Evolutionary conservation across 495 filamentous ascomycete species (phyloP), one percentile per base, ranked within the genome.

Genomic region (Xylona heveae): DNA sequence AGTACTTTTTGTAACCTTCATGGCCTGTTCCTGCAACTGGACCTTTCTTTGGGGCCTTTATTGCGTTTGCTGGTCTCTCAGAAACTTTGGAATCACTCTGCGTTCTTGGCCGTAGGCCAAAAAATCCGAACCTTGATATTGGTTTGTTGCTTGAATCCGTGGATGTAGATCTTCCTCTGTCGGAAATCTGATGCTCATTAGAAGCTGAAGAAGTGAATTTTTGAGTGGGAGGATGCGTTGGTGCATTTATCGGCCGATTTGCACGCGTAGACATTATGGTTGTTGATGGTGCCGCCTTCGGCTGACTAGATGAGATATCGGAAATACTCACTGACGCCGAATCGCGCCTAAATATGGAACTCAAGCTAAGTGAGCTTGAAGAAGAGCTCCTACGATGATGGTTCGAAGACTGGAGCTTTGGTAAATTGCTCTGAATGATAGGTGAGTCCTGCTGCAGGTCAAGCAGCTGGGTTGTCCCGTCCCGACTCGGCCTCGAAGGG

Each of bases 11-110:
- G 48, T 95, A 95, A 27, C 85, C 88, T 56, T 95, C 88, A 50
- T 95, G 82, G 2, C 88, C 88, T 20, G 90, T 99, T 21, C 88
- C 90, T 19, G 88, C 88, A 4, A 63, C 66, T 12, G 88, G 88
- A 0, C 88, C 90, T 51, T 85, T 91, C 33, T 76, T 69, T 9
- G 51, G 24, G 4, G 55, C 35, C 40, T 69, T 76, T 14, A 69
- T 61, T 19, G 57, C 61, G 33, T 56, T 61, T 7, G 70, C 66
- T 2, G 47, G 37, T n/a, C 54, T 42, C 2, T 46, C 44, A n/a
- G 48, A n/a, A n/a, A n/a, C n/a, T n/a, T n/a, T n/a, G n/a, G n/a
- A n/a, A 26, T 68, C 64, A 4, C 68, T 41, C 9, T 69, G 65
- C 6, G 69, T 62, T 46, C 78, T 90, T 0, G 74, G 67, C 38